Conservation (phyloP, 345 rosid genomes). For the Iberis pinnata region DNA sequence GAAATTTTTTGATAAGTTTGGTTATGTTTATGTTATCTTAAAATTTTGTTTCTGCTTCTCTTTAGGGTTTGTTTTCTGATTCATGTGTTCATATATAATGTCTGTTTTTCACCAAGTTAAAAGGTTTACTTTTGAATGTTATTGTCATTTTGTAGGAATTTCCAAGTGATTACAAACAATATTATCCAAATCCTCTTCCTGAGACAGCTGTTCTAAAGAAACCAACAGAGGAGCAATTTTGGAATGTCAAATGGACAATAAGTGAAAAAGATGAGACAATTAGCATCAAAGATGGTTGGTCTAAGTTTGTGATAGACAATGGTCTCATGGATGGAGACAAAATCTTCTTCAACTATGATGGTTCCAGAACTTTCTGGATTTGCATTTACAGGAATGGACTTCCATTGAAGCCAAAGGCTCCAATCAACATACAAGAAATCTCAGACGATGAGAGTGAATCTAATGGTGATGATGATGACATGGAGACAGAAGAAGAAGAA, state of each 20-base stretch:
- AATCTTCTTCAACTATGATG: slow-evolving; percentile 18
- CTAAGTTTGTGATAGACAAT: slow-evolving; percentile 11
- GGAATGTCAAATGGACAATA: slow-evolving; percentile 18
- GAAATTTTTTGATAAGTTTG: not conserved
- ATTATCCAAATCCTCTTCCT: slow-evolving; percentile 24
- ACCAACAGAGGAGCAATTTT: slow-evolving; percentile 20
- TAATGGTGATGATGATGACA: not conserved
- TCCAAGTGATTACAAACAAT: slow-evolving; percentile 10
- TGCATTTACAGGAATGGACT: slow-evolving; percentile 1
- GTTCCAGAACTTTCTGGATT: slow-evolving; percentile 12
- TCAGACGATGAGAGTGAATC: slow-evolving; percentile 15
- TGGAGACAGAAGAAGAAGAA: not conserved
- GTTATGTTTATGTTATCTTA: not conserved
- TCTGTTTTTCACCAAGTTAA: not conserved
- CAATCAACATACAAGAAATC: slow-evolving; percentile 9
- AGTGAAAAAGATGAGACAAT: not conserved
- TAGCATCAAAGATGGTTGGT: slow-evolving; percentile 24
- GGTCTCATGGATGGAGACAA: not conserved
- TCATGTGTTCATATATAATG: slow-evolving; percentile 7
- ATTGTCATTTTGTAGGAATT: slow-evolving; percentile 6
- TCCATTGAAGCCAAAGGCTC: not conserved
- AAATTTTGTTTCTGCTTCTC: not conserved
- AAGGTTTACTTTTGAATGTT: too few relatives aligned
- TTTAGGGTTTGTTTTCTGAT: not conserved
- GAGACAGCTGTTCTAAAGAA: slow-evolving; percentile 11